Percentiles rank a stretch among this genome's conserved stretches.
These are phyloP conservation scores for Proliferodiscus dingleyae DNA, from an alignment of 2,329 filamentous ascomycete genomes.

Conservation along the genomic window DNA sequence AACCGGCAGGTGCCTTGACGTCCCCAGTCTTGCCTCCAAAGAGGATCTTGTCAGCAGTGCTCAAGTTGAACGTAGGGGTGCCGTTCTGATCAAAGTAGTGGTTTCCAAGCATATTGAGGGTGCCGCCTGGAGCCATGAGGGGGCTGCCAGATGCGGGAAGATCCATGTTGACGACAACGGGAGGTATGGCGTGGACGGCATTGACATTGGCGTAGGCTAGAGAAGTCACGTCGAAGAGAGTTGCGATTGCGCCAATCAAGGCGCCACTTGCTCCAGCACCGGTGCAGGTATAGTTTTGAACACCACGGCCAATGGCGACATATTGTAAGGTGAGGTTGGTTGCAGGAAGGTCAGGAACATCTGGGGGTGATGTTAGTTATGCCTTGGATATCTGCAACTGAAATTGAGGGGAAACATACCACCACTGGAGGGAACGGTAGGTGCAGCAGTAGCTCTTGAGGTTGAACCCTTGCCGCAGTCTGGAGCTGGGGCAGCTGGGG, in stretches of 20 bases:
- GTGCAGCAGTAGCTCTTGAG: slow-evolving; percentile 6
- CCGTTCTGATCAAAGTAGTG: slow-evolving; percentile 28
- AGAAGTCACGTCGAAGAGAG: slow-evolving; percentile 28
- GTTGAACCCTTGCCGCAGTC: not conserved
- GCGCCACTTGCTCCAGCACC: slow-evolving; percentile 13
- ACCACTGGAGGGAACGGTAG: slow-evolving; percentile 20
- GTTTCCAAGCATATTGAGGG: slow-evolving; percentile 19
- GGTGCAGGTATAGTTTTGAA: slow-evolving; percentile 32
- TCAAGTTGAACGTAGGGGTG: slow-evolving; percentile 28
- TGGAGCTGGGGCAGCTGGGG: not conserved
- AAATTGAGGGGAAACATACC: slow-evolving; percentile 13
- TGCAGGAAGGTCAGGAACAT: slow-evolving; percentile 19
- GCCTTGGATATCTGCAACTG: not conserved
- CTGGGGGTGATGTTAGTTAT: slow-evolving; percentile 14
- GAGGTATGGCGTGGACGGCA: slow-evolving; percentile 17
- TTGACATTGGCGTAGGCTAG: slow-evolving; percentile 17
- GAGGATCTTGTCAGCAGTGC: slow-evolving; percentile 17
- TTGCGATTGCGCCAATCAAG: slow-evolving; percentile 28
- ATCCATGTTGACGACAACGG: slow-evolving; percentile 17
- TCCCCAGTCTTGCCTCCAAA: slow-evolving; percentile 19
- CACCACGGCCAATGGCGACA: slow-evolving; percentile 29
- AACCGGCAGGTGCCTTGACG: slow-evolving; percentile 21
- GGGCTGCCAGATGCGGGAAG: slow-evolving; percentile 7
- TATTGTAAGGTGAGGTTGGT: slow-evolving; percentile 25
- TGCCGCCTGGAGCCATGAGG: not conserved